Conservation (phyloP, 116 monocot species). For the Iris pallida region DNA sequence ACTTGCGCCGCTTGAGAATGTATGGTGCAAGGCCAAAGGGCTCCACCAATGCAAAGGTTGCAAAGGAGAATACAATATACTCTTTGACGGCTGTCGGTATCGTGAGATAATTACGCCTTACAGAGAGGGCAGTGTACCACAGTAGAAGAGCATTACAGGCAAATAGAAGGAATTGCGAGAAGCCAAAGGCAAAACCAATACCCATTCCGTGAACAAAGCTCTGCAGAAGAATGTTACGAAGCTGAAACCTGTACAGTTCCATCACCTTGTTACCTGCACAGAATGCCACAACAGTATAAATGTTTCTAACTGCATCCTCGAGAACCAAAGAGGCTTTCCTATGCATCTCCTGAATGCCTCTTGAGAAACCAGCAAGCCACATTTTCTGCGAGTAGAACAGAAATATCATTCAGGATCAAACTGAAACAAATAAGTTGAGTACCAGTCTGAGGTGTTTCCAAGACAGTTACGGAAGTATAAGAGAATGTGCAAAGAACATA, state of each 20-base stretch:
- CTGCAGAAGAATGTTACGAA: constrained; percentile 60
- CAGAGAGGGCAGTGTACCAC: constrained; percentile 71
- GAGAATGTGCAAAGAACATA: too few relatives aligned
- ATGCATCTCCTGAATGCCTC: constrained; percentile 98
- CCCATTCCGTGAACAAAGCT: constrained; percentile 73
- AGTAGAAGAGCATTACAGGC: constrained; percentile 92
- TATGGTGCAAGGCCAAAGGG: constrained; percentile 97
- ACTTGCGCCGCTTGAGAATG: constrained; percentile 79
- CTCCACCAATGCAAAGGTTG: constrained; percentile 94
- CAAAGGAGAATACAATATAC: constrained; percentile 93
- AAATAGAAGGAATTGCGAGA: constrained; percentile 92
- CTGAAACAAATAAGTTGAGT: not conserved
- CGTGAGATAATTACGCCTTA: constrained; percentile 39
- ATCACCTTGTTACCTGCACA: constrained; percentile 96
- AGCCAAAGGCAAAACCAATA: constrained; percentile 90
- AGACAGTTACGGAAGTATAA: too few relatives aligned
- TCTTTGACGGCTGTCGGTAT: constrained; percentile 66
- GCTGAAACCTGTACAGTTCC: constrained; percentile 76
- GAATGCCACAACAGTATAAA: constrained; percentile 94
- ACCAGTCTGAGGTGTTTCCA: too few relatives aligned
- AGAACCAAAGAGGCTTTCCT: constrained; percentile 91
- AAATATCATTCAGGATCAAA: constrained; percentile 4
- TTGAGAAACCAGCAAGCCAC: constrained; percentile 97
- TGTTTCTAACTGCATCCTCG: constrained; percentile 98
- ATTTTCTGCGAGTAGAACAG: constrained; percentile 58